These are phyloP conservation scores for Fusarium heterosporum DNA, from an alignment of 2,329 filamentous ascomycete genomes.

Conservation along the genomic window DNA sequence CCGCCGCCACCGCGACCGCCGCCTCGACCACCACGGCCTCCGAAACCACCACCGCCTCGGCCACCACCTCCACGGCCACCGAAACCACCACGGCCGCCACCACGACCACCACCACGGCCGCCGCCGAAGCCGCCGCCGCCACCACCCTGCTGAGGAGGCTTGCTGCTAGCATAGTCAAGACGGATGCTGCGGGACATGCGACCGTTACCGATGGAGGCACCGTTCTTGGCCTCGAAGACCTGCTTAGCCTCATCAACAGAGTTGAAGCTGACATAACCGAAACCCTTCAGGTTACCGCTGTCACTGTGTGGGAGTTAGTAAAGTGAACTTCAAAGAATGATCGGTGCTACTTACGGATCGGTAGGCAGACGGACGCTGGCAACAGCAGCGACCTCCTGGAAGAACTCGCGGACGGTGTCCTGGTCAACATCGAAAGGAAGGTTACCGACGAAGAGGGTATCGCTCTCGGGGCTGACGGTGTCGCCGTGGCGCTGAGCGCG, in stretches of 20 bases:
- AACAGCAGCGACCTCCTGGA: slow-evolving; percentile 76
- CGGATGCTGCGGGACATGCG: slow-evolving; percentile 80
- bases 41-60: slow-evolving; percentile 58
- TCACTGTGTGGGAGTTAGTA: slow-evolving; percentile 63
- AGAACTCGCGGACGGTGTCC: slow-evolving; percentile 78
- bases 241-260: slow-evolving; percentile 85
- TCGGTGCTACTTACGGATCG: slow-evolving; percentile 69
- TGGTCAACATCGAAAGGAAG: slow-evolving; percentile 86
- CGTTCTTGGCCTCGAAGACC: slow-evolving; percentile 77
- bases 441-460: slow-evolving; percentile 93
- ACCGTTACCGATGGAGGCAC: slow-evolving; percentile 70
- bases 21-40: slow-evolving; percentile 61
- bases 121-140: slow-evolving; percentile 63
- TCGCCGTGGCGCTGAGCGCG: slow-evolving; percentile 81
- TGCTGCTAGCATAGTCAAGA: slow-evolving; percentile 82
- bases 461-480: slow-evolving; percentile 79
- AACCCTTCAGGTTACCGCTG: slow-evolving; percentile 87
- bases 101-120: slow-evolving; percentile 57
- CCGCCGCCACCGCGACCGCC: slow-evolving; percentile 42
- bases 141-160: slow-evolving; percentile 68
- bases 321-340: neutral
- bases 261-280: slow-evolving; percentile 88
- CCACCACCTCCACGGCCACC: slow-evolving; percentile 62
- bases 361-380: slow-evolving; percentile 89
- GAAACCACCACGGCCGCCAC: slow-evolving; percentile 61